Evolutionary conservation across 1,139 yeast genomes (phyloP).

Genomic region (Neolecta irregularis): DNA sequence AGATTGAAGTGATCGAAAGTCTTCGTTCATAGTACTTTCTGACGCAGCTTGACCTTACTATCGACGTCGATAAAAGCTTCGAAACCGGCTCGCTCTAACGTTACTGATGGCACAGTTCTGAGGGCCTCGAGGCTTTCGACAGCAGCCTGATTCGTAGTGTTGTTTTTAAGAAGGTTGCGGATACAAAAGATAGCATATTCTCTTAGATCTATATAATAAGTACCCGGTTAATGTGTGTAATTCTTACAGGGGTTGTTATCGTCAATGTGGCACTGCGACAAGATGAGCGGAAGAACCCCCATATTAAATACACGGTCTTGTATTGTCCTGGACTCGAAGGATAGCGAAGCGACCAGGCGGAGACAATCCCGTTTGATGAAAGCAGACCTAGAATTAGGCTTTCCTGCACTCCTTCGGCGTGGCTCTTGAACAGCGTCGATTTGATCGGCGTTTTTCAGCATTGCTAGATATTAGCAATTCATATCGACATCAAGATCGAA

Average conservation of each 20-base stretch:
- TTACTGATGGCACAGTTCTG: too few species aligned
- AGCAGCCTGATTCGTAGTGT: conserved; percentile 53
- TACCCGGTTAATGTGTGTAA: background rate
- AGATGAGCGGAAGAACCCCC: conserved; percentile 54
- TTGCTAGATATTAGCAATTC: too few species aligned
- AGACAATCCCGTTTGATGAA: conserved; percentile 10
- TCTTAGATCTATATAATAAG: conserved; percentile 32
- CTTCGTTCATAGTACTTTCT: too few species aligned
- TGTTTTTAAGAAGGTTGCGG: conserved; percentile 47
- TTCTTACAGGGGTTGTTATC: conserved; percentile 56
- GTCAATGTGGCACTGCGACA: conserved; percentile 76
- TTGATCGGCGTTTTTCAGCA: too few species aligned
- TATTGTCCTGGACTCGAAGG: conserved; percentile 22
- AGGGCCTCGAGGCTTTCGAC: too few species aligned
- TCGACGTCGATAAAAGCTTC: too few species aligned
- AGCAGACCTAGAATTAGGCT: background rate
- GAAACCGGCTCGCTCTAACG: too few species aligned
- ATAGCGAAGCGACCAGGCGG: conserved; percentile 4
- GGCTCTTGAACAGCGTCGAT: too few species aligned
- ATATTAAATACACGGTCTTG: conserved; percentile 54
- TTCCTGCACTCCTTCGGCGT: too few species aligned
- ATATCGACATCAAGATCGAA: too few species aligned
- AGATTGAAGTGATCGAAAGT: too few species aligned
- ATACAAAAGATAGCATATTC: conserved; percentile 74
- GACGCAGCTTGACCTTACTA: too few species aligned